phyloP scores from a whole-genome alignment of 2,329 filamentous ascomycete species.

The Aspergillus sclerotialis region DNA sequence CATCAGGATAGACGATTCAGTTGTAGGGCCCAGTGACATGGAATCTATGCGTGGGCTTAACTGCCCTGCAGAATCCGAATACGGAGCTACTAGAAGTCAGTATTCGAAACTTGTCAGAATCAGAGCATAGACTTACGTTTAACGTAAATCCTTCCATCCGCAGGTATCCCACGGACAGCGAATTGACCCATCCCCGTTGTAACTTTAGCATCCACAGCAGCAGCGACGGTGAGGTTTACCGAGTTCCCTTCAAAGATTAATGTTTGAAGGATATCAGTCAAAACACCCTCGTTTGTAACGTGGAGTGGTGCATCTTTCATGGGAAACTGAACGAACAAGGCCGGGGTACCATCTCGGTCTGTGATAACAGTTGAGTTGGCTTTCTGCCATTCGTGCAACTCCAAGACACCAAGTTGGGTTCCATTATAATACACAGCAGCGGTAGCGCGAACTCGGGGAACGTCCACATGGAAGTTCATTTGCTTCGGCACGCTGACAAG shows the following conservation, averaged over 20 bases:
- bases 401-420: conserved; percentile 71
- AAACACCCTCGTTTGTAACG: conserved; percentile 71
- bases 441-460: conserved; percentile 67
- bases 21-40: conserved; percentile 66
- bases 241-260: conserved; percentile 67
- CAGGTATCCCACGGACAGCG: conserved; percentile 75
- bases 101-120: not conserved
- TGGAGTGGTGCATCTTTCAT: conserved; percentile 74
- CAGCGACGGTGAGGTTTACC: conserved; percentile 67
- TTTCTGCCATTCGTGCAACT: conserved; percentile 73
- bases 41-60: conserved; percentile 61
- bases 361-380: conserved; percentile 71
- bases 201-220: conserved; percentile 75
- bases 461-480: conserved; percentile 77
- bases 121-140: conserved; percentile 66
- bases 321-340: conserved; percentile 66
- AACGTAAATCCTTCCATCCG: conserved; percentile 74
- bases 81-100: conserved; percentile 47
- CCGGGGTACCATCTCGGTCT: conserved; percentile 51
- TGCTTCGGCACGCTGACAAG: conserved; percentile 73
- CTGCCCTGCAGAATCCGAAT: conserved; percentile 45
- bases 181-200: conserved; percentile 75
- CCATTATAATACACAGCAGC: conserved; percentile 75
- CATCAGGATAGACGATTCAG: conserved; percentile 62
- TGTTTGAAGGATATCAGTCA: conserved; percentile 72